These are phyloP conservation scores for Scedosporium apiospermum DNA, from an alignment of 2,329 filamentous ascomycete genomes.

Conservation along the genomic window DNA sequence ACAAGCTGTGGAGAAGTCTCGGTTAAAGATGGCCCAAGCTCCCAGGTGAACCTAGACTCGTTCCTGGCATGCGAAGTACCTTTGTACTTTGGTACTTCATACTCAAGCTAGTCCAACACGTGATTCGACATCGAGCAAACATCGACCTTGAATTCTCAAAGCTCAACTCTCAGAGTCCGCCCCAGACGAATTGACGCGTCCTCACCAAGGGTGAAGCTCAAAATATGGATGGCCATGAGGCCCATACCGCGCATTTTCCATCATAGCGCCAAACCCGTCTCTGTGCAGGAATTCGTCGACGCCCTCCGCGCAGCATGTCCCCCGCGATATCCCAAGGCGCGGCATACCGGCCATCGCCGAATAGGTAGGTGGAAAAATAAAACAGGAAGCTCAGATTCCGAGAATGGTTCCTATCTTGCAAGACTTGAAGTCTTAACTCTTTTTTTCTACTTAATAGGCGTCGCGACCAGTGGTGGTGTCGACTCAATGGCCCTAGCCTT, in stretches of 20 bases:
- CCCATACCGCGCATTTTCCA: slow-evolving; percentile 22
- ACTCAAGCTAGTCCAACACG: neutral
- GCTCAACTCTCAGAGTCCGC: neutral
- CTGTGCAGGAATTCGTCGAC: slow-evolving; percentile 8
- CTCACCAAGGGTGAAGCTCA: neutral
- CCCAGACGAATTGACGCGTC: neutral
- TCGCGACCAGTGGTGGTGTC: slow-evolving; percentile 85
- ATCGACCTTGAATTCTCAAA: neutral
- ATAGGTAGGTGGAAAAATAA: neutral
- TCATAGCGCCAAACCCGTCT: slow-evolving; percentile 26
- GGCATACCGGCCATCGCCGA: neutral
- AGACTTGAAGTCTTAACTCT: neutral
- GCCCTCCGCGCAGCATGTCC: slow-evolving; percentile 5
- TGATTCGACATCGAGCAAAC: neutral
- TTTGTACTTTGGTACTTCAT: neutral
- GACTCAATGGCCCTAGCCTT: slow-evolving; percentile 95
- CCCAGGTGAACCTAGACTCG: neutral
- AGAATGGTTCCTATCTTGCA: neutral
- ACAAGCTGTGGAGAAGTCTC: neutral
- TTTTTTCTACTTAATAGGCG: slow-evolving; percentile 23
- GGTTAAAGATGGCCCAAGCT: slow-evolving; percentile 1
- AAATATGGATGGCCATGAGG: slow-evolving; percentile 17
- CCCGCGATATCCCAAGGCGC: neutral
- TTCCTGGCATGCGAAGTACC: neutral
- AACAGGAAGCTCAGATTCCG: neutral